Base-by-base conservation (phyloP, 352 stramenopile genomes). In the Phytophthora colocasiae region DNA sequence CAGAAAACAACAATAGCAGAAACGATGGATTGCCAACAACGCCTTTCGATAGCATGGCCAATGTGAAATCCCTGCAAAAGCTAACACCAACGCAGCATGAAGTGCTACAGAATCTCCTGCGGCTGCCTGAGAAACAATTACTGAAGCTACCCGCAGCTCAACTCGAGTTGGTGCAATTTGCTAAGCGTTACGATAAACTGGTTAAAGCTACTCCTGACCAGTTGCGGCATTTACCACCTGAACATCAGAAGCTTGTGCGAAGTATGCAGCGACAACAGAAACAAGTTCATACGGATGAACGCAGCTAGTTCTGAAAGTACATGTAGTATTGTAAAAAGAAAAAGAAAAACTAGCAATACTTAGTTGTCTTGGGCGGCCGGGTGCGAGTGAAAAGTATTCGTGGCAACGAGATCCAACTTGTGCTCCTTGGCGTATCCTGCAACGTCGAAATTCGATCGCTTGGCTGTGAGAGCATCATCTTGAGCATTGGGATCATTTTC, bases 391-490 rank as follows among this genome's bases (percentile, higher is more conserved):
- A 90, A 90, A 49, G 64, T 74, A 6, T 51, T 68, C 0, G 56
- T 75, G 38, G 56, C 50, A 27, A 71, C 65, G 15, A 87, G 71
- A 19, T 57, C 45, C 24, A 90, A 59, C 6, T 49, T 60, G 52
- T 85, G 54, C 14, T 50, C 45, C 10, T 69, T 50, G n/a, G 63
- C 68, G 34, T 71, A 90, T n/a, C 51, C 70, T 19, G 55, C 62
- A 9, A 89, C 77, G 44, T 90, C 55, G 32, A 90, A 90, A 51
- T 80, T 84, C 40, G 48, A 34, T 49, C 81, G 81, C 34, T 79
- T 72, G 12, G 39, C 47, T 9, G 63, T 66, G 22, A 89, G 66
- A 17, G 27, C 47, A 26, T 34, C 47, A 53, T 70, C 58, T n/a
- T 61, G 58, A 10, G 38, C 60, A 29, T 58, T n/a, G 6, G 38